A percentile compares a stretch with the other conserved stretches of the same genome.
Conservation (phyloP, 148 eudicot species). For the Heliamphora exappendiculata region DNA sequence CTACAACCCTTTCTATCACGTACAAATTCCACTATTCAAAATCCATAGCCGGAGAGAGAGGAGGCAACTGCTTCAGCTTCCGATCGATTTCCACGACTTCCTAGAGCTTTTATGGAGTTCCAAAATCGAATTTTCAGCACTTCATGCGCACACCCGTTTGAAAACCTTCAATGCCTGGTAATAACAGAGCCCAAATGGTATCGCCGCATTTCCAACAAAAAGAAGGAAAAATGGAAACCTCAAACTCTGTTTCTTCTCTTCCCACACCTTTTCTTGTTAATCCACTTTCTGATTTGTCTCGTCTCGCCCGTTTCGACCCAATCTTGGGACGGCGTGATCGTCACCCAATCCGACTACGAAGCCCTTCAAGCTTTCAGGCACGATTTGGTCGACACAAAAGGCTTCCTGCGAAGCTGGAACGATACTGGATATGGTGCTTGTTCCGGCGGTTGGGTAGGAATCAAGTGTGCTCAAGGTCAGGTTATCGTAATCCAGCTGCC, state of each 20-base stretch:
- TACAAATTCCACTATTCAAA: not conserved
- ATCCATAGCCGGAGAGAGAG: not conserved
- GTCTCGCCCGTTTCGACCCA: conserved; percentile 23
- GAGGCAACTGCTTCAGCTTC: not conserved
- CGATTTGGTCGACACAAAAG: conserved; percentile 56
- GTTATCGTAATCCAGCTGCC: conserved; percentile 86
- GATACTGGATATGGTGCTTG: conserved; percentile 64
- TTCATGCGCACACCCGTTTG: conserved; percentile 2
- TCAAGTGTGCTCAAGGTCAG: conserved; percentile 84
- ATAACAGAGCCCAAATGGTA: not conserved
- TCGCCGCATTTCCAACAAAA: conserved; percentile 19
- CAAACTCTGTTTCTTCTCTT: not conserved
- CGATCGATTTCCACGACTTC: not conserved
- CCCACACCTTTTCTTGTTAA: not conserved
- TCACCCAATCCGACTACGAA: conserved; percentile 60
- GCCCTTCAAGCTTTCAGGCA: conserved; percentile 72
- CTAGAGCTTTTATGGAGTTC: conserved; percentile 4
- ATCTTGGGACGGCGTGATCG: conserved; percentile 67
- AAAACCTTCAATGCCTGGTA: not conserved
- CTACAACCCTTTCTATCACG: not conserved
- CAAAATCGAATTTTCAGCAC: not conserved
- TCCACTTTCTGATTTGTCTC: conserved; percentile 14
- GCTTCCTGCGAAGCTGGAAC: conserved; percentile 65
- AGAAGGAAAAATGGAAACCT: conserved; percentile 31
- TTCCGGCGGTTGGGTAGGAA: conserved; percentile 74